Conservation (phyloP, 352 stramenopile species). For the Phytopythium oedochilum region DNA sequence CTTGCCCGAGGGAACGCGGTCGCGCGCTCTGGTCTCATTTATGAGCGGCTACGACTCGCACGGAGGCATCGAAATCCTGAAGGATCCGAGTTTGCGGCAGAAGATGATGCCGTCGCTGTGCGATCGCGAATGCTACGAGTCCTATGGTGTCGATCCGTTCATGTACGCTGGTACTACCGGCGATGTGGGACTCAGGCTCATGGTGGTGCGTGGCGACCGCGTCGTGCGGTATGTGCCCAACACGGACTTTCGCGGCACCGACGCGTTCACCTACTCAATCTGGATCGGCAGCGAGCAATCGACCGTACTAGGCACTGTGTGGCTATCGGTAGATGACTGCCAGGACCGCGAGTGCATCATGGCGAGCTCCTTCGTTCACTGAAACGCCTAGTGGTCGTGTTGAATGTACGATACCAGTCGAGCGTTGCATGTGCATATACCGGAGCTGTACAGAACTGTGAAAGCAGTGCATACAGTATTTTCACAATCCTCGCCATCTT, state of each 20-base stretch:
- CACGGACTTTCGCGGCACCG: slow-evolving; percentile 35
- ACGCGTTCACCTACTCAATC: slow-evolving; percentile 61
- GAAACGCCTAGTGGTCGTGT: not conserved
- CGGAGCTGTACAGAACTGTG: too few relatives aligned
- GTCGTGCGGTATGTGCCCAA: slow-evolving; percentile 60
- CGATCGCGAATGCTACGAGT: slow-evolving; percentile 34
- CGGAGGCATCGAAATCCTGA: slow-evolving; percentile 42
- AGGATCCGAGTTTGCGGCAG: slow-evolving; percentile 45
- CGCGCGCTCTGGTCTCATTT: slow-evolving; percentile 44
- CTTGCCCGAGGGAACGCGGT: slow-evolving; percentile 26
- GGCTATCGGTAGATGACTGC: slow-evolving; percentile 50
- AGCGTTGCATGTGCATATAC: not conserved
- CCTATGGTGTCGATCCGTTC: slow-evolving; percentile 50
- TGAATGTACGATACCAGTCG: not conserved
- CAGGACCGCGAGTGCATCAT: slow-evolving; percentile 37
- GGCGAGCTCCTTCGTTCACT: slow-evolving; percentile 19
- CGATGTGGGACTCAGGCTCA: slow-evolving; percentile 39
- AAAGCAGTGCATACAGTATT: too few relatives aligned
- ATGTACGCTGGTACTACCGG: slow-evolving; percentile 40
- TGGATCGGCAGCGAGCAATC: slow-evolving; percentile 37
- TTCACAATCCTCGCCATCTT: too few relatives aligned
- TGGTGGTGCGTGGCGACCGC: slow-evolving; percentile 34
- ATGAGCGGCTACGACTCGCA: slow-evolving; percentile 35
- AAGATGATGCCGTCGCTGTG: slow-evolving; percentile 53
- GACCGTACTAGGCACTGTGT: slow-evolving; percentile 41